Evolutionary conservation across 164 flowering plant species (phyloP), one percentile per base, ranked within the genome.

Genomic region (Vitis amurensis): DNA sequence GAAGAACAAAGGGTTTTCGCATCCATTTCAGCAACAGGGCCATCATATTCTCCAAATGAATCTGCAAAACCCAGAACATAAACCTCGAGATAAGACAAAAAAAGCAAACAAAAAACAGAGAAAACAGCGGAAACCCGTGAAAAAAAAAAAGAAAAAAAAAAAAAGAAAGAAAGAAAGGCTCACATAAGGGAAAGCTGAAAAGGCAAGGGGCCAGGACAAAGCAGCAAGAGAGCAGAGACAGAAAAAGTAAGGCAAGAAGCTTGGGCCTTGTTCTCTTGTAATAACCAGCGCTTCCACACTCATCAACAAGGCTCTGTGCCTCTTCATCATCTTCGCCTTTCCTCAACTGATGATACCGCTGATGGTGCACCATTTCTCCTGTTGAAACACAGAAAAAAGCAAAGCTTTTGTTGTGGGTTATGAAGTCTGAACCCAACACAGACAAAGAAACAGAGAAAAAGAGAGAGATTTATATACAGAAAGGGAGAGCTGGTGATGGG

Each of bases 151-250:
- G 0, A 4, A 31, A 0, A 31, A 6, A 31, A 31, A 31, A 31
- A 31, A 0, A 19, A 19, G 1, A 19, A 19, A 19, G 23, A 2
- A 37, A 37, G 44, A 37, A 4, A 37, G 44, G 44, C 44, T 37
- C 44, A 37, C 44, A 37, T 37, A 37, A 0, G 44, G 44, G 44
- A 37, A 65, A 68, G 71, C 69, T 17, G 67, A 83, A 79, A 67
- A 87, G 68, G 23, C 72, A 82, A 71, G 89, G 82, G 2, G 78
- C 76, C 31, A 89, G 73, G 51, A 88, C 30, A 11, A 90, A 71
- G 76, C 74, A 47, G 76, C 86, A 89, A 68, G 84, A 89, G 47
- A 89, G 68, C 60, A 91, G 60, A 70, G 89, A 81, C 57, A 88
- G 73, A 49, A 85, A 69, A 47, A 91, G 77, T 61, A 90, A 68